Evolutionary conservation across 805 yeast species (phyloP).

Genomic region (Candida odintsovae): DNA sequence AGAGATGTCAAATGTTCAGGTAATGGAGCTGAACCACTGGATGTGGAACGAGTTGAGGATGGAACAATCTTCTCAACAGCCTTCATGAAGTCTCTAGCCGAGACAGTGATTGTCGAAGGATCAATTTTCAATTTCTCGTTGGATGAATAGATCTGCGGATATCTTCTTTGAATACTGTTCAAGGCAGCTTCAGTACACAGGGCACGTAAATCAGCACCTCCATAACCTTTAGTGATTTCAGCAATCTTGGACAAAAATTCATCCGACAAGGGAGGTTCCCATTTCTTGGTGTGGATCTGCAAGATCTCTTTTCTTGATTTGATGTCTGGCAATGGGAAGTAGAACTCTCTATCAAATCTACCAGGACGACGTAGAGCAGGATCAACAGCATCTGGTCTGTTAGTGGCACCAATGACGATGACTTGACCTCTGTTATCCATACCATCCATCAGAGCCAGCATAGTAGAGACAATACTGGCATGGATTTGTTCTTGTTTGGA

Average conservation of each 20-base stretch:
- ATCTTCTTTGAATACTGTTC: constrained; percentile 82
- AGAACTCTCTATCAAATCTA: constrained; percentile 93
- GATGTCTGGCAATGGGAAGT: constrained; percentile 86
- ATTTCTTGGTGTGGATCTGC: constrained; percentile 78
- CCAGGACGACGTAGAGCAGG: constrained; percentile 98
- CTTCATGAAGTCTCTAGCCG: constrained; percentile 76
- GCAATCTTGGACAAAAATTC: constrained; percentile 65
- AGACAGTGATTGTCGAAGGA: constrained; percentile 64
- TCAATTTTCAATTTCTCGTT: constrained; percentile 68
- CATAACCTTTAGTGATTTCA: constrained; percentile 85
- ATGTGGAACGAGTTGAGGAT: constrained; percentile 81
- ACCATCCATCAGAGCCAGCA: constrained; percentile 96
- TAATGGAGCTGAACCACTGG: constrained; percentile 67
- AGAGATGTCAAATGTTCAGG: constrained; percentile 70
- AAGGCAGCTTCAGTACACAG: constrained; percentile 94
- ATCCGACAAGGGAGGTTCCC: constrained; percentile 69
- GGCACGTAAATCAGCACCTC: constrained; percentile 96
- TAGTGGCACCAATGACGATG: constrained; percentile 96
- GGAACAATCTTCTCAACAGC: constrained; percentile 88
- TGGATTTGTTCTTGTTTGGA: constrained; percentile 98
- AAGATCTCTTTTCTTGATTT: constrained; percentile 76
- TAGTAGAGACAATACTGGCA: constrained; percentile 92
- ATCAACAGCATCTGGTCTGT: constrained; percentile 96
- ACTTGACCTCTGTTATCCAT: constrained; percentile 99
- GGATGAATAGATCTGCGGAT: constrained; percentile 86